These are phyloP conservation scores for Vitis hybrid DNA, from an alignment of 177 flowering plant species.

Conservation along the genomic window DNA sequence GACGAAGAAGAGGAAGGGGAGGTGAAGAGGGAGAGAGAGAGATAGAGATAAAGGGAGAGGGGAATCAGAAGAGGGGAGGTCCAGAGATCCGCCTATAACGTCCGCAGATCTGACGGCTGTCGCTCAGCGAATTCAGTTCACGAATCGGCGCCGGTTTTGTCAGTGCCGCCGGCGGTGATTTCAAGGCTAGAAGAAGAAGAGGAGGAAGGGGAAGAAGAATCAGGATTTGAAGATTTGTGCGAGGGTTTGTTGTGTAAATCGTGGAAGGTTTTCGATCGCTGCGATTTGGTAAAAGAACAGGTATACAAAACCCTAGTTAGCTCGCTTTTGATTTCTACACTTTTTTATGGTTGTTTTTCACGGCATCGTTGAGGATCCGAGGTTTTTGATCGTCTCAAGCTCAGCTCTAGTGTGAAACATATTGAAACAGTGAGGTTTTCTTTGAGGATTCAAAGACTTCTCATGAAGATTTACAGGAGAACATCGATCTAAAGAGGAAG, in stretches of 20 bases:
- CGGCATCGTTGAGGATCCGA: neutral
- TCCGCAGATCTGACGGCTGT: neutral
- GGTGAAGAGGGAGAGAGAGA: neutral
- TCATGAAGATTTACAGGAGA: neutral
- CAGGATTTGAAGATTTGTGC: conserved; percentile 6
- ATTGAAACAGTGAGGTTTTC: no score
- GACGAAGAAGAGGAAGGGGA: neutral
- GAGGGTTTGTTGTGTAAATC: neutral
- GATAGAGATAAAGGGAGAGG: neutral
- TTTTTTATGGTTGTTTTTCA: conserved; percentile 13
- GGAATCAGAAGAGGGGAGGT: neutral
- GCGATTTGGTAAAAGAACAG: conserved; percentile 8
- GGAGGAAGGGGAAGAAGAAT: no score
- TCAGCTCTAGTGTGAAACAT: neutral
- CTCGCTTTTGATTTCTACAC: conserved; percentile 10
- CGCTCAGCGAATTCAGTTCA: neutral
- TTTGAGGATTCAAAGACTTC: neutral
- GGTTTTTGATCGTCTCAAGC: neutral
- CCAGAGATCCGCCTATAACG: neutral
- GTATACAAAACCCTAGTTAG: conserved; percentile 19
- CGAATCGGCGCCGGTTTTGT: neutral
- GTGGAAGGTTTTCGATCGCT: neutral
- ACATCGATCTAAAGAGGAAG: no score
- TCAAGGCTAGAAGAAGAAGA: neutral
- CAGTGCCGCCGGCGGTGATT: no score